These are phyloP conservation scores for Gleditsia sinensis DNA, from an alignment of 306 rosid genomes.

Conservation along the genomic window DNA sequence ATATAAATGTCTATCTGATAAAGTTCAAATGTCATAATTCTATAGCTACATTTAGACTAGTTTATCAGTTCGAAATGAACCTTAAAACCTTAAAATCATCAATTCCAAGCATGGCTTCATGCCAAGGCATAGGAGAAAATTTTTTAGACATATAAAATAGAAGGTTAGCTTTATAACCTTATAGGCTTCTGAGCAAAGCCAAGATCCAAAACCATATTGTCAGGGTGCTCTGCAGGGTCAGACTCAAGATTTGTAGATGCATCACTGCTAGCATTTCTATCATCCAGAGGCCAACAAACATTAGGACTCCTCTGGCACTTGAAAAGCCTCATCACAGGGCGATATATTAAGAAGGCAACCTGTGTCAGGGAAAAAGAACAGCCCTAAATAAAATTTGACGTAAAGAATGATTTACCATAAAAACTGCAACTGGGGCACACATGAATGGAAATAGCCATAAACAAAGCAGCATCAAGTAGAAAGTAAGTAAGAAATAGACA, in stretches of 20 bases:
- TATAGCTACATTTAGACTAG: no score
- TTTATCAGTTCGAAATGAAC: slow-evolving; percentile 27
- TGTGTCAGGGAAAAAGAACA: slow-evolving; percentile 30
- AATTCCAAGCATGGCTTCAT: background rate
- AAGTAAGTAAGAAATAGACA: slow-evolving; percentile 1
- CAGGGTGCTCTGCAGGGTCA: slow-evolving; percentile 52
- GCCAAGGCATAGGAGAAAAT: background rate
- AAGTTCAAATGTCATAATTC: background rate
- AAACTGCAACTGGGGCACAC: background rate
- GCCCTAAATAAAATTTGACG: slow-evolving; percentile 24
- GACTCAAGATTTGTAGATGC: slow-evolving; percentile 54
- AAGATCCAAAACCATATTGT: slow-evolving; percentile 70
- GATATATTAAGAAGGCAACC: slow-evolving; percentile 97
- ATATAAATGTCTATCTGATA: slow-evolving; percentile 13
- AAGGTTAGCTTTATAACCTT: slow-evolving; percentile 45
- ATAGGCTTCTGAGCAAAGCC: slow-evolving; percentile 64
- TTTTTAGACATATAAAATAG: background rate
- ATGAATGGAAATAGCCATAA: slow-evolving; percentile 4
- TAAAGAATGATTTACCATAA: background rate
- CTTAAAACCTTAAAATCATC: slow-evolving; percentile 7
- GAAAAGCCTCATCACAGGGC: slow-evolving; percentile 93
- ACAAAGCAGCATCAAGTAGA: background rate
- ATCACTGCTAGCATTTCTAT: slow-evolving; percentile 48
- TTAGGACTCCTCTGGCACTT: slow-evolving; percentile 67
- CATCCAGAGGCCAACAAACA: slow-evolving; percentile 87